Conservation (phyloP, 441 rosid species). For the Gossypium gossypioides region DNA sequence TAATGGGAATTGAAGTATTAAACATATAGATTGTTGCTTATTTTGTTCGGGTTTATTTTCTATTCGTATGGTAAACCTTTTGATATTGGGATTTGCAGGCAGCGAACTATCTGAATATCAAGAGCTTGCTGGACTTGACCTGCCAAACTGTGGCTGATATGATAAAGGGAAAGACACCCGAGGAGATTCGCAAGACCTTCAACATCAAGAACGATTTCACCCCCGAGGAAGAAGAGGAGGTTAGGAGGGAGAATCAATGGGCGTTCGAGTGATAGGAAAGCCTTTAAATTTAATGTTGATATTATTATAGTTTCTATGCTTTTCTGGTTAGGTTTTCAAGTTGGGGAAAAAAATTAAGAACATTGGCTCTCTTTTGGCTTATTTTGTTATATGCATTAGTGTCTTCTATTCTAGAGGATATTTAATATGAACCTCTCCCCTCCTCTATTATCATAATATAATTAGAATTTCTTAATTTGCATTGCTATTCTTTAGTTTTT, state of each 20-base stretch:
- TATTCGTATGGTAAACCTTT: not conserved
- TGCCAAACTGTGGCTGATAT: slow-evolving; percentile 16
- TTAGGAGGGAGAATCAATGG: slow-evolving; percentile 18
- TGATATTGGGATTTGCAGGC: not conserved
- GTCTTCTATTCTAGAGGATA: not conserved
- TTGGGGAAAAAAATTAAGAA: not conserved
- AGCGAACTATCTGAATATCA: slow-evolving; percentile 8
- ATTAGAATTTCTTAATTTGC: not conserved
- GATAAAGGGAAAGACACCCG: slow-evolving; percentile 7
- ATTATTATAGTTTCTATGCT: not conserved
- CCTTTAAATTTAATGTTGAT: not conserved
- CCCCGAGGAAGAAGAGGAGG: not conserved
- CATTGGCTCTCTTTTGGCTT: not conserved
- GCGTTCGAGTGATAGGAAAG: not conserved
- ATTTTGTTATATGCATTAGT: not conserved
- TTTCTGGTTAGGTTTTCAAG: not conserved
- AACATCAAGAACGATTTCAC: not conserved
- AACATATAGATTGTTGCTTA: not conserved
- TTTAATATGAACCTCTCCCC: not conserved
- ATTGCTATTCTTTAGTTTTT: not conserved
- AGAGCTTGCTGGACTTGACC: not conserved
- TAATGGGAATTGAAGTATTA: not conserved
- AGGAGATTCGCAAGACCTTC: not conserved
- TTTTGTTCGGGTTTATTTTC: not conserved
- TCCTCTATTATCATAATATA: not conserved